Evolutionary conservation across 768 basidiomycete species (phyloP), one percentile per base, ranked within the genome.

Genomic region (Xerocomellus amylosporus): DNA sequence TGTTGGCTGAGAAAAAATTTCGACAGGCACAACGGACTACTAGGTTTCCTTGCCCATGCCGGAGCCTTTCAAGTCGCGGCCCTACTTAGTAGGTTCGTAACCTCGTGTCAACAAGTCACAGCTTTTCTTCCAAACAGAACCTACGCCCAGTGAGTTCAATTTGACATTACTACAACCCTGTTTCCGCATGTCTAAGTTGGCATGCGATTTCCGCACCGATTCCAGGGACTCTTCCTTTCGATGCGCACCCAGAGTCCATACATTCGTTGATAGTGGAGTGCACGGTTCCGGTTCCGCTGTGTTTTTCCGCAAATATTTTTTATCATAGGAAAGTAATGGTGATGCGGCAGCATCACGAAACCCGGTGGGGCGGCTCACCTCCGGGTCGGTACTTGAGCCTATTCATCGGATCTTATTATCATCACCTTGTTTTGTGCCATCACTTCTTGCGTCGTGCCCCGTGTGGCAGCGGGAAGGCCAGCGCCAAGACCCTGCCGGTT

Each of bases 121-220:
- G 60, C 63, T 42, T 24, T 44, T 3, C 20, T 59, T 56, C 50
- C 36, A 56, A 62, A 50, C 54, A 60, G 61, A 54, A 62, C 48
- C 15, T 8, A 2, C 12, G 28, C 56, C 44, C 53, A 37, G 49
- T 49, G 51, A 52, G 19, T 56, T 61, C 62, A 62, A 55, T 51
- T 61, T 61, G 51, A 33, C 34, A 57, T 53, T 61, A 40, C 59
- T 51, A 46, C 62, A 53, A 53, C 55, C 58, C 65, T 62, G 57
- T 56, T 59, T 52, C 63, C 58, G 63, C 64, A 40, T 66, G 65
- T 53, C 51, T 36, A 2, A 9, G 22, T 24, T 42, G 56, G 36
- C 63, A 59, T 51, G 64, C 63, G 50, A 56, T 43, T 43, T 58
- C 62, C 64, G 53, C 22, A 55, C 53, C 36, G 41, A 40, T 49